Base-by-base conservation (phyloP, 2,329 filamentous ascomycete genomes). In the Pseudogymnoascus sp. region DNA sequence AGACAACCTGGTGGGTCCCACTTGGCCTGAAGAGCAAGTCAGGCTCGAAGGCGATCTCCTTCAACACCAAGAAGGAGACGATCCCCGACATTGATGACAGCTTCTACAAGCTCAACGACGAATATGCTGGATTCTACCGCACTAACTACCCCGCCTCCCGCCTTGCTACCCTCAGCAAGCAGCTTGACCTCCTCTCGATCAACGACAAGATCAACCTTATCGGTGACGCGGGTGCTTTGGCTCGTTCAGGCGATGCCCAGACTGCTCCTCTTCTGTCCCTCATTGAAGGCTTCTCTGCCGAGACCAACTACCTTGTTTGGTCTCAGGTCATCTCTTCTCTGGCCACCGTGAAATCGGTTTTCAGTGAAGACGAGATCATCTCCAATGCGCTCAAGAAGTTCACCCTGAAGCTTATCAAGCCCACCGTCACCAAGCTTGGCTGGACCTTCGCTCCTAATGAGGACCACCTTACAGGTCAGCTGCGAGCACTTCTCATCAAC, bases 1-100 rank as follows among this genome's bases (percentile, higher is more conserved):
- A 89, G 71, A 97, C 93, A 2, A 87, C 86, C 18, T 99, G 95
- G 95, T 99, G 95, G 93, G 85, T 97, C 65, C 95, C 95, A 14
- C 83, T 99, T 34, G 89, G 89, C 12, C 80, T 99, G 28, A 89
- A 92, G 74, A 89, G 91, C 62, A 91, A 91, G 70, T 78, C 82
- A 38, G 82, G 88, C 21, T 79, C 87, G 34, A 78, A 85, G 36
- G 84, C 83, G 6, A 80, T 88, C 38, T 87, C 90, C 61, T 80
- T 99, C 49, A 89, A 87, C 0, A 79, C 83, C 63, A 97, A 91
- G 77, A 83, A 90, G 69, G 87, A 91, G 63, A 92, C 86, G 11
- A 84, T 97, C 63, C 81, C 83, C 59, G 87, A 88, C 65, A 79
- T 96, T 63, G 85, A 91, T 68, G 83, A 88, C 53, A 83, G 85